phyloP scores from a whole-genome alignment of 768 basidiomycete species.

The Xerocomellus intermedius region DNA sequence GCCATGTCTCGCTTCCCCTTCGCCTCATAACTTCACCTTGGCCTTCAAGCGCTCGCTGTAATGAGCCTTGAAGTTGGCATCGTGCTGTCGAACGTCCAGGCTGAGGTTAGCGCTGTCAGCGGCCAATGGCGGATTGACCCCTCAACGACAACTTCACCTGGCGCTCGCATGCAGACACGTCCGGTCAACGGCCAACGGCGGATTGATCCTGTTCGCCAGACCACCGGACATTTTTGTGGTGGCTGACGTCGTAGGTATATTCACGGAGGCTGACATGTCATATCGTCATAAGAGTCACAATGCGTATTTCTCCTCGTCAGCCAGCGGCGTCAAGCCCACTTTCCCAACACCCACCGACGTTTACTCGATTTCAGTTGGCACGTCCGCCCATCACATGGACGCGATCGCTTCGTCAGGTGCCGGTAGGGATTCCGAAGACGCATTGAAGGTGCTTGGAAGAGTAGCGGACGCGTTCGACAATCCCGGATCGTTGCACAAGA shows the following conservation, averaged over 20 bases:
- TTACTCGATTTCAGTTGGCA: background rate
- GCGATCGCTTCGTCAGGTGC: background rate
- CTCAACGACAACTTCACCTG: too few species aligned
- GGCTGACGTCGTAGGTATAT: slow-evolving; percentile 10
- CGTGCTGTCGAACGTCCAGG: background rate
- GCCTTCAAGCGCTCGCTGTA: too few species aligned
- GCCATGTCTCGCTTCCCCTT: too few species aligned
- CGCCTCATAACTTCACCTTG: too few species aligned
- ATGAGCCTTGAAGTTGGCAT: too few species aligned
- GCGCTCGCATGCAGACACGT: too few species aligned
- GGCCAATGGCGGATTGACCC: background rate
- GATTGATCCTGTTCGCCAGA: background rate
- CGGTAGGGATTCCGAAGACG: slow-evolving; percentile 10
- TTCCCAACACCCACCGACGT: background rate
- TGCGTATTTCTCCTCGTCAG: background rate
- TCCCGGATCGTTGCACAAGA: slow-evolving; percentile 15
- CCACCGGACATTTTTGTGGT: background rate
- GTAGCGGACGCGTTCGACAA: slow-evolving; percentile 32
- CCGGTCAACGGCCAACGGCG: too few species aligned
- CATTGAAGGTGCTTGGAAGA: slow-evolving; percentile 23
- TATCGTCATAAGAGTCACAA: background rate
- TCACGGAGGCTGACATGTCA: slow-evolving; percentile 18
- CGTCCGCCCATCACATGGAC: slow-evolving; percentile 7
- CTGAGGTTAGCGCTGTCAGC: background rate
- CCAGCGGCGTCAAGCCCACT: background rate